phyloP scores from a whole-genome alignment of 1,139 yeast species.

The Diutina sp. region DNA sequence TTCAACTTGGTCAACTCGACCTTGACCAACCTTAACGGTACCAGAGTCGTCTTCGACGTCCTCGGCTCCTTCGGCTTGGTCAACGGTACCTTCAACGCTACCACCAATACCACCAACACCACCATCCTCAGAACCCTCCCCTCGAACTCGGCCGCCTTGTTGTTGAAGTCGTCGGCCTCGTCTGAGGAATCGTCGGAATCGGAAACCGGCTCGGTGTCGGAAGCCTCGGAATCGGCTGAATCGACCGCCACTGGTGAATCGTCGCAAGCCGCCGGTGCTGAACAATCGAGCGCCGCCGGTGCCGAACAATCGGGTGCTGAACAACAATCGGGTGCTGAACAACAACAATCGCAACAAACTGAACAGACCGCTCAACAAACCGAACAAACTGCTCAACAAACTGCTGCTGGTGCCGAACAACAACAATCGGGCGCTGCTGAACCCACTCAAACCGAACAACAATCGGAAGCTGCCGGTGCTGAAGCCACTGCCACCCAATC shows the following conservation, averaged over 20 bases:
- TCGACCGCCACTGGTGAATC: not conserved
- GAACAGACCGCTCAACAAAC: too few relatives aligned
- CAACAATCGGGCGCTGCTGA: too few relatives aligned
- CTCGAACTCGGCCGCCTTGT: not conserved
- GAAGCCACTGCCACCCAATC: too few relatives aligned
- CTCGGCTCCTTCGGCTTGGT: not conserved
- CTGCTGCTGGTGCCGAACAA: not conserved
- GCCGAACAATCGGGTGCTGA: too few relatives aligned
- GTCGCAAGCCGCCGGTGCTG: not conserved
- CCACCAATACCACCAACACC: not conserved
- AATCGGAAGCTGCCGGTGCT: too few relatives aligned
- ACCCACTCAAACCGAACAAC: too few relatives aligned
- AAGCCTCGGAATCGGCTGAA: not conserved
- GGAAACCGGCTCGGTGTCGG: not conserved
- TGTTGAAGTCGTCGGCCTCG: not conserved
- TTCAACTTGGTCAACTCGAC: slow-evolving; percentile 1
- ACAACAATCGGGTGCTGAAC: too few relatives aligned
- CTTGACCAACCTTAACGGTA: not conserved
- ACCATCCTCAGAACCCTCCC: not conserved
- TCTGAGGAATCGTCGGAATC: not conserved
- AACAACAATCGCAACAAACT: too few relatives aligned
- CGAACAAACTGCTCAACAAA: not conserved
- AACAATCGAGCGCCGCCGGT: not conserved
- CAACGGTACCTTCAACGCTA: not conserved
- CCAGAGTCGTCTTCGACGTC: not conserved